Evolutionary conservation across 2,329 filamentous ascomycete genomes (phyloP), one percentile per base, ranked within the genome.

Genomic region (Fusarium verticillioides): DNA sequence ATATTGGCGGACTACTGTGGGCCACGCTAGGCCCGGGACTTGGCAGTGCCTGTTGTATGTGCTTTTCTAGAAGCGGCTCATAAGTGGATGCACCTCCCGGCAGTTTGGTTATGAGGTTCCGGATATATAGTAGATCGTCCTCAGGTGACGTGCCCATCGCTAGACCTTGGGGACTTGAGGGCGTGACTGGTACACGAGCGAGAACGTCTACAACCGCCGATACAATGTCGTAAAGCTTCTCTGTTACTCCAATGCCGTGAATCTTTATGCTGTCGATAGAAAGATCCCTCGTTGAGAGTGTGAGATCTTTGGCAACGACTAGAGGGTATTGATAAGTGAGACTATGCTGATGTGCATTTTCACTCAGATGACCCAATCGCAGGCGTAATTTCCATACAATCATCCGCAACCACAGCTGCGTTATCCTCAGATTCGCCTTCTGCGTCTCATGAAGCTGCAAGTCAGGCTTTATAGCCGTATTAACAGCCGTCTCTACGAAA

Each of bases 191-290:
- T 0, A 86, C 80, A 1, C 83, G 79, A 0, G 84, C 84, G 2
- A 86, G 73, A 4, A 86, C 84, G 52, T 86, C 84, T 3, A 85
- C 81, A 4, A 85, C 82, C 1, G 84, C 81, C 2, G 82, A 85
- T 1, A 84, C 83, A 32, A 86, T 80, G 40, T 86, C 84, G 44
- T 84, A 86, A 0, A 86, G 69, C 67, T 86, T 86, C 63, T 86
- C 84, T 1, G 84, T 86, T n/a, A 86, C 69, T 0, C 84, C 84
- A 15, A 84, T 83, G 2, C 84, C 84, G 16, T 86, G 84, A 0
- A 86, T 80, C 26, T 78, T 80, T 60, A 86, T 82, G 49, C 82
- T 83, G 21, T 80, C 78, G 3, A 84, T 70, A 1, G 82, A 78
- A 0, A 85, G 74, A 32, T 83, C 81, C 4, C 81, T 73, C 0